These are phyloP conservation scores for Colletotrichum salicis DNA, from an alignment of 2,329 filamentous ascomycete species.

Conservation along the genomic window DNA sequence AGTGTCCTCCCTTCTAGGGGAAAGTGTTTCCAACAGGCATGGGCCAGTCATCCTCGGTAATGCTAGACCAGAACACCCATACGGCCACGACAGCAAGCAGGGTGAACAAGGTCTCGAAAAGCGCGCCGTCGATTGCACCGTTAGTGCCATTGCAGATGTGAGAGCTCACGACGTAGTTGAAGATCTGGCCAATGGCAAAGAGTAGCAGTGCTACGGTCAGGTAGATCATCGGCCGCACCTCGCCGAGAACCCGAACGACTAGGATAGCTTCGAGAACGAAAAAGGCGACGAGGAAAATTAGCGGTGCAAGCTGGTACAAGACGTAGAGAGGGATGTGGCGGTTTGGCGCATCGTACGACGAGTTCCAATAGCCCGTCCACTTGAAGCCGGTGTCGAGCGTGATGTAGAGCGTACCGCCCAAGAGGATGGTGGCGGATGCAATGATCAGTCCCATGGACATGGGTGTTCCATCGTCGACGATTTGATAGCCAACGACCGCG, in stretches of 20 bases:
- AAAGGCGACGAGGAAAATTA: constrained; percentile 89
- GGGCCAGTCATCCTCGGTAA: constrained; percentile 98
- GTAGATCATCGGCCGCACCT: constrained; percentile 93
- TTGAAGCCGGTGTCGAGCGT: constrained; percentile 90
- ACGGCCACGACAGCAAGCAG: constrained; percentile 82
- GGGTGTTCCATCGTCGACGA: constrained; percentile 92
- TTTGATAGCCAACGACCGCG: constrained; percentile 89
- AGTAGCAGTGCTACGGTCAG: constrained; percentile 78
- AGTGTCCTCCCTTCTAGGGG: constrained; percentile 36
- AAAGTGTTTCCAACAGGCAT: constrained; percentile 59
- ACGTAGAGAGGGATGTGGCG: constrained; percentile 90
- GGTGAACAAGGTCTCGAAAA: constrained; percentile 95
- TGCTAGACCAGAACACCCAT: constrained; percentile 98
- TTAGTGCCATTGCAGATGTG: constrained; percentile 87
- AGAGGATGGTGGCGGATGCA: constrained; percentile 75
- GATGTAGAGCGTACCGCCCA: constrained; percentile 94
- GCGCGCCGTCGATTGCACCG: constrained; percentile 89
- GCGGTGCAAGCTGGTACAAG: constrained; percentile 88
- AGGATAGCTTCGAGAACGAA: constrained; percentile 86
- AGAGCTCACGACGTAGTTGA: constrained; percentile 93
- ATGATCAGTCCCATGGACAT: constrained; percentile 82
- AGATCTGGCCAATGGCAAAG: constrained; percentile 93
- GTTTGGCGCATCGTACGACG: constrained; percentile 67
- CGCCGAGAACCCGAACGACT: constrained; percentile 86
- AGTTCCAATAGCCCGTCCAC: constrained; percentile 84